phyloP scores from a whole-genome alignment of 2,329 filamentous ascomycete genomes.

The Neofusicoccum umdonicola region DNA sequence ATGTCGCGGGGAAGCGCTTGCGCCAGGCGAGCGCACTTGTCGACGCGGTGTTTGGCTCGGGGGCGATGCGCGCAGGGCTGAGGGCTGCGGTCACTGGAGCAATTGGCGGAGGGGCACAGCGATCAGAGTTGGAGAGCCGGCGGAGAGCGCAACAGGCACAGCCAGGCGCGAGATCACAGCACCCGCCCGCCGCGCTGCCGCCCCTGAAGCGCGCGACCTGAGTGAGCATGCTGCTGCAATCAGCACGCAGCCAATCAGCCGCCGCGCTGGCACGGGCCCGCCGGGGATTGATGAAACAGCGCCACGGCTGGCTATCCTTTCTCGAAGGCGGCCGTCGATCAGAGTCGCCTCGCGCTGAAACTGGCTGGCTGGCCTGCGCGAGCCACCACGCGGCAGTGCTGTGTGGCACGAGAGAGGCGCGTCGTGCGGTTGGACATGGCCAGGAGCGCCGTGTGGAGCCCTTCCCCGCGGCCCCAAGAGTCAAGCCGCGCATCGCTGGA shows the following conservation, averaged over 20 bases:
- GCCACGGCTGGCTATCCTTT: slow-evolving; percentile 8
- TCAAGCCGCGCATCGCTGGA: neutral
- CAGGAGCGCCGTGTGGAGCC: neutral
- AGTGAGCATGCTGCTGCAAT: slow-evolving; percentile 6
- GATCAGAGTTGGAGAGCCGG: slow-evolving; percentile 5
- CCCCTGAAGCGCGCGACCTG: slow-evolving; percentile 9
- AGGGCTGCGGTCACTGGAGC: neutral
- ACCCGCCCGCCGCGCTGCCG: neutral
- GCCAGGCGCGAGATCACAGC: neutral
- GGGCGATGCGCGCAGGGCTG: neutral
- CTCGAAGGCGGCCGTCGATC: slow-evolving; percentile 1
- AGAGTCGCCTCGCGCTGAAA: slow-evolving; percentile 3
- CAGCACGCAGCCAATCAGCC: slow-evolving; percentile 1
- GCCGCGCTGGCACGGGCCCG: neutral
- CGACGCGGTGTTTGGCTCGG: no score
- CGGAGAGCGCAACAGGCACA: neutral
- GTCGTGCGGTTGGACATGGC: neutral
- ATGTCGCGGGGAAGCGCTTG: slow-evolving; percentile 4
- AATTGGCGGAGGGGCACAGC: slow-evolving; percentile 10
- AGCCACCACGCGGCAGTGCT: slow-evolving; percentile 14
- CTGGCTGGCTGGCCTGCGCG: neutral
- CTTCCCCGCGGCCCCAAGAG: slow-evolving; percentile 4
- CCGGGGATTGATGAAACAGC: slow-evolving; percentile 13
- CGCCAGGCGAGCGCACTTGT: neutral
- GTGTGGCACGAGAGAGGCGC: neutral